Evolutionary conservation across 2,329 filamentous ascomycete species (phyloP).

Genomic region (Bipolaris cookei): DNA sequence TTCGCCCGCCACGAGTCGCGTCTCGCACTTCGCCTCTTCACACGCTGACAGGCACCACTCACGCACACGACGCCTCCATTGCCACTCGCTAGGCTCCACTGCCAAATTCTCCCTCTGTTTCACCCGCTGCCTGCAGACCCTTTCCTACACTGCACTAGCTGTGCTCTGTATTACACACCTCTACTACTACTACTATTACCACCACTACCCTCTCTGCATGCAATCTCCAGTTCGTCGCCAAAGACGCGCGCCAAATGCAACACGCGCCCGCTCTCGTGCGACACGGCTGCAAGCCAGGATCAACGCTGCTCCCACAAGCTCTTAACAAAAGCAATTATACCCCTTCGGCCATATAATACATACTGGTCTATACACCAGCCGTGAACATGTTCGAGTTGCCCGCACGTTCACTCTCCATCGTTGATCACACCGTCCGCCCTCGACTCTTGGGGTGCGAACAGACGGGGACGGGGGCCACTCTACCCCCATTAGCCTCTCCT

Average conservation of each 20-base stretch:
- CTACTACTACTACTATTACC: no score
- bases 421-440: constrained; percentile 8
- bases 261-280: constrained; percentile 5
- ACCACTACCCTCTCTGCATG: neutral
- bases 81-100: no score
- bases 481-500: constrained; percentile 8
- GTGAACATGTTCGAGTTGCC: constrained; percentile 1
- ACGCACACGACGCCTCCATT: no score
- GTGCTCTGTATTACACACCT: no score
- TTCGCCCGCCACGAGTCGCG: no score
- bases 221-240: constrained; percentile 10
- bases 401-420: neutral
- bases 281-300: constrained; percentile 14
- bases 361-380: constrained; percentile 5
- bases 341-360: constrained; percentile 15
- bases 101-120: no score
- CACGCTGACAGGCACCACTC: no score
- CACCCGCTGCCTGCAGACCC: no score
- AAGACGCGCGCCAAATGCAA: constrained; percentile 14
- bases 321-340: constrained; percentile 28
- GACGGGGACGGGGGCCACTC: neutral
- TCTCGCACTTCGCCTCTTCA: no score
- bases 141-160: no score
- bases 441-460: constrained; percentile 1
- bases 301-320: constrained; percentile 23